These are phyloP conservation scores for Garcia nutans DNA, from an alignment of 345 rosid genomes.

Conservation along the genomic window DNA sequence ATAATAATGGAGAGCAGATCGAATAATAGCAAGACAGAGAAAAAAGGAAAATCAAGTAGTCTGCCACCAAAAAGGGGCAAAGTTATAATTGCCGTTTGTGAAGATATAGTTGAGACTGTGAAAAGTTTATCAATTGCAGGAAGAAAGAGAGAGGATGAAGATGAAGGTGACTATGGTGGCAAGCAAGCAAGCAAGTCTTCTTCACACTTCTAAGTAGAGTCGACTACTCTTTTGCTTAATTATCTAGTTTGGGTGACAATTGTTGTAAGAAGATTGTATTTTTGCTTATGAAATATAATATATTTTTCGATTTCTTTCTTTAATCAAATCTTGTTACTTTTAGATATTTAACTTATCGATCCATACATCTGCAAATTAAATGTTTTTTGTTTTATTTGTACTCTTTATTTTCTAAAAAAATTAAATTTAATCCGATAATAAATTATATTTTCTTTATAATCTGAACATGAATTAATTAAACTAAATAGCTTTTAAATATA, in stretches of 20 bases:
- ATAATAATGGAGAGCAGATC: slow-evolving; percentile 11
- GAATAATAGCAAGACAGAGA: not conserved
- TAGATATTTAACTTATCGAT: not conserved
- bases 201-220: not conserved
- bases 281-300: too few relatives aligned
- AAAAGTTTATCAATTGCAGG: not conserved
- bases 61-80: slow-evolving; percentile 12
- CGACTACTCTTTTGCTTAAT: not conserved
- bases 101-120: not conserved
- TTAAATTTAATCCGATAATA: too few relatives aligned
- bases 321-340: not conserved
- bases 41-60: not conserved
- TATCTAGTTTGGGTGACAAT: not conserved
- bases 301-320: too few relatives aligned
- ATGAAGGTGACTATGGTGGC: not conserved
- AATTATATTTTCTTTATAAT: too few relatives aligned
- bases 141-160: not conserved
- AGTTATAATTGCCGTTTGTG: not conserved
- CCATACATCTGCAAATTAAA: not conserved
- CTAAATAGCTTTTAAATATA: too few relatives aligned
- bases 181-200: not conserved
- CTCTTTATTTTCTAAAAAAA: not conserved
- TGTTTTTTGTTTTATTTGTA: not conserved
- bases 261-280: not conserved
- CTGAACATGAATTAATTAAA: too few relatives aligned